These are phyloP conservation scores for Vanilla planifolia DNA, from an alignment of 106 monocot genomes.

Conservation along the genomic window DNA sequence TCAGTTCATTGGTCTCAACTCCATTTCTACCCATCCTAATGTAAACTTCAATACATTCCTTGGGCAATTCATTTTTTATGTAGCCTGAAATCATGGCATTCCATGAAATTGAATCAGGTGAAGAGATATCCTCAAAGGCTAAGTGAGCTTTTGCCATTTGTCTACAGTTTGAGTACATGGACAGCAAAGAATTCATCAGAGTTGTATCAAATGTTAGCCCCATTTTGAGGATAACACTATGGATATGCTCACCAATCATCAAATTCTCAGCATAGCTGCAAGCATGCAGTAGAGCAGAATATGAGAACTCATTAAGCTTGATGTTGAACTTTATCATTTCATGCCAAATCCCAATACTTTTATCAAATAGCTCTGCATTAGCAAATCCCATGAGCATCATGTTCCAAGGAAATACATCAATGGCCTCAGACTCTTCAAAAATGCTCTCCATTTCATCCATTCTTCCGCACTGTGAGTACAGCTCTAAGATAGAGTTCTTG, in stretches of 20 bases:
- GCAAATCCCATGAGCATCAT: slow-evolving; percentile 26
- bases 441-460: slow-evolving; percentile 30
- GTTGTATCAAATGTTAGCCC: slow-evolving; percentile 26
- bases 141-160: slow-evolving; percentile 14
- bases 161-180: slow-evolving; percentile 26
- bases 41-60: slow-evolving; percentile 19
- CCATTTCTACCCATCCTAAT: slow-evolving; percentile 14
- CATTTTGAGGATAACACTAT: slow-evolving; percentile 19
- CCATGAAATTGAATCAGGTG: slow-evolving; percentile 31
- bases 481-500: slow-evolving; percentile 27
- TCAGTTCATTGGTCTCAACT: slow-evolving; percentile 25
- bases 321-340: slow-evolving; percentile 13
- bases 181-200: slow-evolving; percentile 35
- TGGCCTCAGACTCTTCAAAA: slow-evolving; percentile 12
- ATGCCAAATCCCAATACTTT: slow-evolving; percentile 16
- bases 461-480: slow-evolving; percentile 22
- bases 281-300: slow-evolving; percentile 27
- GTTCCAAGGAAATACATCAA: slow-evolving; percentile 31
- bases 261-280: slow-evolving; percentile 7
- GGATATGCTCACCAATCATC: slow-evolving; percentile 19
- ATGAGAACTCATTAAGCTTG: slow-evolving; percentile 33
- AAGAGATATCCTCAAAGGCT: slow-evolving; percentile 26
- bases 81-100: slow-evolving; percentile 39
- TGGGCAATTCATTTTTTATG: slow-evolving; percentile 31
- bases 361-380: slow-evolving; percentile 5